Evolutionary conservation across 768 basidiomycete genomes (phyloP).

Genomic region (Trametes cinnabarina): DNA sequence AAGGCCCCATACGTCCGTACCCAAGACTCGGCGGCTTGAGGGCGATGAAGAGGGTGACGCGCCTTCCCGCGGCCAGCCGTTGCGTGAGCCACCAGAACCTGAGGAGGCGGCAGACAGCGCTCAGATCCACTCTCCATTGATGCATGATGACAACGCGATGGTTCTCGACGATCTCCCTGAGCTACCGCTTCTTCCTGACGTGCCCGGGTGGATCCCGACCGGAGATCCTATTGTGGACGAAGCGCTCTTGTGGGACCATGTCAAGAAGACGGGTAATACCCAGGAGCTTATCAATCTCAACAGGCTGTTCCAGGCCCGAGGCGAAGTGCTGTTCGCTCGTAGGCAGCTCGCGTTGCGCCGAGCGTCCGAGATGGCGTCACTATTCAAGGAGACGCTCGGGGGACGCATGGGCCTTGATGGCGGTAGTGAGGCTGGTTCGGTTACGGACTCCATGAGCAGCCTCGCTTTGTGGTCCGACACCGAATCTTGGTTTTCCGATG

Average conservation of each 20-base stretch:
- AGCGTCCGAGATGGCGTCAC: too few relatives aligned
- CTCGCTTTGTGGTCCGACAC: background rate
- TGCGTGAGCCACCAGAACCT: too few relatives aligned
- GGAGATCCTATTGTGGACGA: constrained; percentile 3
- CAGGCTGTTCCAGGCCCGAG: background rate
- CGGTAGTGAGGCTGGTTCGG: background rate
- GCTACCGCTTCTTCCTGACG: background rate
- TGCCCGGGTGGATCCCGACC: background rate
- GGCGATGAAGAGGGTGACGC: too few relatives aligned
- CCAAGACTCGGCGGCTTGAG: too few relatives aligned
- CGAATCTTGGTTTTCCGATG: background rate
- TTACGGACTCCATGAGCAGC: background rate
- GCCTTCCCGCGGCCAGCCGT: too few relatives aligned
- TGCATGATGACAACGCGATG: too few relatives aligned
- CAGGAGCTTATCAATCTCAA: background rate
- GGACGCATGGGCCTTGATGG: background rate
- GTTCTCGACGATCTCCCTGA: background rate
- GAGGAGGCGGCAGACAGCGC: too few relatives aligned
- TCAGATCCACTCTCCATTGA: too few relatives aligned
- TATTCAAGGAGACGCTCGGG: too few relatives aligned
- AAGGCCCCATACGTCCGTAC: too few relatives aligned
- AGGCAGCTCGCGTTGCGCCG: too few relatives aligned
- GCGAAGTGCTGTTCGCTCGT: background rate
- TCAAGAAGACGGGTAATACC: constrained; percentile 11
- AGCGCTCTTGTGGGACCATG: background rate